Base-by-base conservation (phyloP, 2,329 filamentous ascomycete species). In the Hymenoscyphus fraxineus region DNA sequence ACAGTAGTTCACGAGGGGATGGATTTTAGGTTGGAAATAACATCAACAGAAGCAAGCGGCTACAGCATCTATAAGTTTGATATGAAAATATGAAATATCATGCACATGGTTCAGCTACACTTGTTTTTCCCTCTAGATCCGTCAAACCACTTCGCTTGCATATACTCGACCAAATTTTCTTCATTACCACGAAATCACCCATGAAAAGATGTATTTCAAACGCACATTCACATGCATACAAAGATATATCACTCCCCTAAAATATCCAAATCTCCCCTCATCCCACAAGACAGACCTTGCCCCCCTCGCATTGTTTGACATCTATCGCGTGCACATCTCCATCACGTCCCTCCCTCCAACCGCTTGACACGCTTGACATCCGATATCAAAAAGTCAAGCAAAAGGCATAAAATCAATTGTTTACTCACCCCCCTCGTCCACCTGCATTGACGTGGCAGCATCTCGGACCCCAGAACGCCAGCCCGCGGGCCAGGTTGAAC, bases 351-450 rank as follows among this genome's bases (percentile, higher is more conserved):
- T 57, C 32, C 55, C 31, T 57, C 55, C 22, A 56, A 56, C 22
- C 54, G 32, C 44, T 56, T 16, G 32, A 27, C 3, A 27, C 54
- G 32, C 44, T 56, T 16, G 32, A 27, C 3, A 27, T 27, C 27
- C 27, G 32, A 57, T 35, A 57, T 38, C 35, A 32, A 35, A 32
- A 35, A 57, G 27, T 57, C 55, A 38, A 51, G 55, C 55, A 57
- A 57, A 27, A 57, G 55, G 55, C 55, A 57, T 57, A 38, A 57
- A 57, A 9, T 27, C 47, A 54, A 22, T 35, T 57, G 55, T 57
- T 57, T 57, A 57, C 55, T 57, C 32, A 19, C 9, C 9, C 35
- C 6, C 35, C 32, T 35, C 22, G 22, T 27, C 22, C 22, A 27
- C 32, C 35, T 35, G 55, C 55, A 57, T 57, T 57, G 55, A 57